Base-by-base conservation (phyloP, 2,329 filamentous ascomycete genomes). In the Diaporthe sp. region DNA sequence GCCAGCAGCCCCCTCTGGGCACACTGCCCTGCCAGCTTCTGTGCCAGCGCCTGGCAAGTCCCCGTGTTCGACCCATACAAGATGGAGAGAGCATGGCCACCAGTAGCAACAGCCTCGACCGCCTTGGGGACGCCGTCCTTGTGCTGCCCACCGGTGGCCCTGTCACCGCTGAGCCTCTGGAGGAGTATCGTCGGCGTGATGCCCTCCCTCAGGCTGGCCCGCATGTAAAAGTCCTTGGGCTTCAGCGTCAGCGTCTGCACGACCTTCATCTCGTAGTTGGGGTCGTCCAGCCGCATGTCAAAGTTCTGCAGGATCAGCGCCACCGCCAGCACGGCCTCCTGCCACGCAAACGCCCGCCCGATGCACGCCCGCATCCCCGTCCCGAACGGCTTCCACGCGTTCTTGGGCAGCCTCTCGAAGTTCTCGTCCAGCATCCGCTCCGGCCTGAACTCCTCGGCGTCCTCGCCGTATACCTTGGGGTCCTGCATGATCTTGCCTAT, bases 41-140 rank as follows among this genome's bases (percentile, higher is more conserved):
- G 88, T 1, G 93, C 91, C 53, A 95, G 87, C 0, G 91, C 87
- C 81, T 94, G 91, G 80, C 93, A 95, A 5, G 93, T 95, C 0
- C 94, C 94, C 1, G 90, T 91, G 80, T 95, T 94, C 12, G 92
- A 93, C 3, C 93, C 93, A 79, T 94, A 95, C 39, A 93, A 88
- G 15, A 95, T 88, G 5, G 88, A 88, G 76, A 95, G 82, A 0
- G 87, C 87, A 72, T 85, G 85, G 22, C 83, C 83, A 13, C 78
- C 72, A 58, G 46, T 46, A 0, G 46, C 49, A 77, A 76, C 58
- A 53, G 62, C n/a, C 15, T 42, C 44, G 6, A 55, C 39, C n/a
- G 42, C 31, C 51, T 31, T 57, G 84, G 84, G 72, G 92, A 82
- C 4, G 91, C 80, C 4, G 17, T 42, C 17, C 17, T 59, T 17